Base-by-base conservation (phyloP, 108 stramenopile genomes). In the Epithemia pelagica region DNA sequence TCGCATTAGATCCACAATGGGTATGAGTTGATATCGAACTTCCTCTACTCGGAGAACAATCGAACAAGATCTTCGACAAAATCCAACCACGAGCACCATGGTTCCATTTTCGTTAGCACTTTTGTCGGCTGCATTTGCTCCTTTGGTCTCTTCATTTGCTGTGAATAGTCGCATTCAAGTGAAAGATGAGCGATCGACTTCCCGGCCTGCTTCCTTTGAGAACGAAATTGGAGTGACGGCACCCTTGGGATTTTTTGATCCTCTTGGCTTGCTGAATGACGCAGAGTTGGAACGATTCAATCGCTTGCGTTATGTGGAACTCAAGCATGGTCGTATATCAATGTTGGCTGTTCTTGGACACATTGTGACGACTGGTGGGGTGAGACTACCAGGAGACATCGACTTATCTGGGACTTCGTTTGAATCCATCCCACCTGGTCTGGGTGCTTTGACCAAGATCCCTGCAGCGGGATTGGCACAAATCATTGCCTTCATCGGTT, bases 181-280 rank as follows among this genome's bases (percentile, higher is more conserved):
- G n/a, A n/a, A n/a, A n/a, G n/a, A n/a, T n/a, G n/a, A n/a, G n/a
- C n/a, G n/a, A n/a, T n/a, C n/a, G n/a, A n/a, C n/a, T n/a, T n/a
- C n/a, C n/a, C n/a, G n/a, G n/a, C n/a, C n/a, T n/a, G n/a, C n/a
- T 55, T 80, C 84, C 62, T 85, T 95, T 76, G 85, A 86, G 70
- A 67, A 71, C 52, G 92, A 91, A 60, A 78, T 94, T 72, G 95
- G 95, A 54, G 91, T 84, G 27, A 91, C 94, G 67, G 63, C 76
- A 28, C 92, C 95, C 37, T 76, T 94, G 58, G 92, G 90, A 56
- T 94, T 89, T 82, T 94, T 78, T 74, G 92, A 94, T 80, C 91
- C 91, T 64, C 77, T 90, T 30, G 69, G 91, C 79, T 32, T 82
- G 64, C 73, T 78, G 52, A 68, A 68, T 20, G 78, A 76, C 59